Percentiles rank a stretch among this genome's conserved stretches.
Conservation (phyloP, 192 early-diverging fungal species). For the Martensiomyces pterosporus region DNA sequence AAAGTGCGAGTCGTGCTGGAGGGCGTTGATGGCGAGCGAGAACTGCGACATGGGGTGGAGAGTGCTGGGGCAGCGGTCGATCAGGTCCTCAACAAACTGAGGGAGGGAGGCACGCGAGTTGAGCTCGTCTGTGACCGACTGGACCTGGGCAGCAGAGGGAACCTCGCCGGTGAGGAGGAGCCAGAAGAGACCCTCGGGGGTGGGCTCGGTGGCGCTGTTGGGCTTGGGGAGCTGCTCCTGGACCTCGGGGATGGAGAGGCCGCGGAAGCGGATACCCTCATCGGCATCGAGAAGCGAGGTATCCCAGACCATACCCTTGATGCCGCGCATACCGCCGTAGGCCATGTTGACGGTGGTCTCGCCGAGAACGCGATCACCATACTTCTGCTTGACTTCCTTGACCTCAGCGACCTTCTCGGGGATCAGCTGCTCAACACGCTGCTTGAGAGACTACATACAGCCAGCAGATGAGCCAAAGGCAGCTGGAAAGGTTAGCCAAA, state of each 20-base stretch:
- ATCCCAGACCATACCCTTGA: constrained; percentile 99
- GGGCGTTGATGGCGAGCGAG: constrained; percentile 91
- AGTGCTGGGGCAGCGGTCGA: constrained; percentile 97
- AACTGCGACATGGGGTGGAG: constrained; percentile 99
- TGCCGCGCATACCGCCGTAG: constrained; percentile 99
- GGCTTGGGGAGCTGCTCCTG: constrained; percentile 87
- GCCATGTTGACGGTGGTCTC: constrained; percentile 95
- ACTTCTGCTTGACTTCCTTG: constrained; percentile 89
- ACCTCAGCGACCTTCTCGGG: constrained; percentile 94
- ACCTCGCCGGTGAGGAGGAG: constrained; percentile 96
- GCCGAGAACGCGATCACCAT: constrained; percentile 86
- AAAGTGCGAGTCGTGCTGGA: constrained; percentile 95
- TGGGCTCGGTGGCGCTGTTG: constrained; percentile 83
- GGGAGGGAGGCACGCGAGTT: constrained; percentile 91
- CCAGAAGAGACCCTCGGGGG: constrained; percentile 99
- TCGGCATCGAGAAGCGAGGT: constrained; percentile 95
- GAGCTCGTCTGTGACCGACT: constrained; percentile 89
- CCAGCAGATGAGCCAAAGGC: no score
- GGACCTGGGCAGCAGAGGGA: constrained; percentile 89
- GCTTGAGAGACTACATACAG: constrained; percentile 76
- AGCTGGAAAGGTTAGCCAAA: no score
- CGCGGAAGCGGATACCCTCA: constrained; percentile 99
- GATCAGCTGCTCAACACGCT: constrained; percentile 89
- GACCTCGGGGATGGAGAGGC: constrained; percentile 93
- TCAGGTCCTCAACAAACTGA: constrained; percentile 91